Base-by-base conservation (phyloP, 129 eudicot genomes). In the Ambrosia trifida region DNA sequence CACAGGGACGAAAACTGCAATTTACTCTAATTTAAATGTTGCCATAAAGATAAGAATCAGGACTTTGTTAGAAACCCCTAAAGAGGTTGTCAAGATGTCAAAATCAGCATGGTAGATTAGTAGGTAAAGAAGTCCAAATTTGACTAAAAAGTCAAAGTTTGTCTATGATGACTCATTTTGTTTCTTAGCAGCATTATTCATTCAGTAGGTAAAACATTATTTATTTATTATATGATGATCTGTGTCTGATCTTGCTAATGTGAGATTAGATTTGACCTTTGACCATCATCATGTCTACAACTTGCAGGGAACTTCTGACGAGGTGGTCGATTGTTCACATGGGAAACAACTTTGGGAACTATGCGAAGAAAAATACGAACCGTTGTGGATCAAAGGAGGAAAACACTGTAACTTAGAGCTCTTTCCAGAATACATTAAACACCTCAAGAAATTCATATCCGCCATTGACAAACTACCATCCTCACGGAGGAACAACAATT, bases 341-440 rank as follows among this genome's bases (percentile, higher is more conserved):
- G 95, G 95, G 28, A 85, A 80, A 77, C 91, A 84, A 74, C 89
- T 91, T 7, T 91, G 85, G 85, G 92, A 86, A 63, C 72, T 91
- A 19, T 81, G 95, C 74, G 79, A 75, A 70, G 91, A 91, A 43
- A 91, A 88, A 78, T 88, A 88, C 45, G 97, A 91, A 75, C 97
- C 95, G 6, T 76, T 90, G 76, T 90, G 97, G 97, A 72, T 90
- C 67, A 85, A 90, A 72, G 97, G 97, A 17, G 97, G 95, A 32
- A 90, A 82, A 56, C 97, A 90, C 57, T 87, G 95, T 54, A 82
- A 90, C 85, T 64, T 90, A 60, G 97, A 90, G 70, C 80, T 88
- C 35, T 90, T 77, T 73, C 95, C 95, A 2, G 97, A 91, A 74
- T 91, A 85, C 73, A 82, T 91, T 18, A 87, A 75, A 70, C 97